phyloP scores from a whole-genome alignment of 1,284 basidiomycete species.

The Trichosporon sp. region DNA sequence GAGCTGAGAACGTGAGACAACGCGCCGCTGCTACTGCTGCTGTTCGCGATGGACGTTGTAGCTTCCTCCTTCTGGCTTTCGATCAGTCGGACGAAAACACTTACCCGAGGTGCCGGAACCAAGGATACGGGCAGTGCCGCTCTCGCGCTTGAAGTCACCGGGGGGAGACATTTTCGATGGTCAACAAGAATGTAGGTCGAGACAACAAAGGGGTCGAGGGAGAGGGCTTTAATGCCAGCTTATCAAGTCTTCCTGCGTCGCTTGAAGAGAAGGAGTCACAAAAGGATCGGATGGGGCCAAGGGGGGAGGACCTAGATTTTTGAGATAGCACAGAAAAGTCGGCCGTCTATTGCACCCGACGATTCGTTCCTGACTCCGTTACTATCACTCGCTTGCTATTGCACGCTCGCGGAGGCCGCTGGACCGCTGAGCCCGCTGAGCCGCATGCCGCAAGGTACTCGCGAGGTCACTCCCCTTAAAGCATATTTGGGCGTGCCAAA shows the following conservation, averaged over 20 bases:
- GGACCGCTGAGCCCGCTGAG: no score
- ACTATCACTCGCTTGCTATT: not conserved
- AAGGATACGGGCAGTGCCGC: slow-evolving; percentile 80
- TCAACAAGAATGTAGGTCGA: not conserved
- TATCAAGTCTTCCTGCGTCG: not conserved
- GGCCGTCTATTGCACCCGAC: not conserved
- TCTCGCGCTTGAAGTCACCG: slow-evolving; percentile 56
- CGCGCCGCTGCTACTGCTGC: not conserved
- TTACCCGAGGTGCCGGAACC: slow-evolving; percentile 87
- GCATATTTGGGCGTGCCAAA: not conserved
- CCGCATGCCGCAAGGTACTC: not conserved
- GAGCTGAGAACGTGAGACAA: not conserved
- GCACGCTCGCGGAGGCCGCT: not conserved
- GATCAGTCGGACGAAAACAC: slow-evolving; percentile 22
- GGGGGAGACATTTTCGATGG: slow-evolving; percentile 39
- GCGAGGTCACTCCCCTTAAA: not conserved
- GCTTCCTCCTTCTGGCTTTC: not conserved
- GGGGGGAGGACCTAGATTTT: not conserved
- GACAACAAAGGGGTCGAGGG: not conserved
- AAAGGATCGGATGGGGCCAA: not conserved
- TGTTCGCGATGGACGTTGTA: not conserved
- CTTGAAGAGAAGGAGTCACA: not conserved
- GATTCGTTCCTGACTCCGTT: not conserved
- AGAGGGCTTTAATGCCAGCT: not conserved
- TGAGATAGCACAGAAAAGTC: not conserved